Conservation (phyloP, 2,329 filamentous ascomycete species). For the Calonectria crousiana region DNA sequence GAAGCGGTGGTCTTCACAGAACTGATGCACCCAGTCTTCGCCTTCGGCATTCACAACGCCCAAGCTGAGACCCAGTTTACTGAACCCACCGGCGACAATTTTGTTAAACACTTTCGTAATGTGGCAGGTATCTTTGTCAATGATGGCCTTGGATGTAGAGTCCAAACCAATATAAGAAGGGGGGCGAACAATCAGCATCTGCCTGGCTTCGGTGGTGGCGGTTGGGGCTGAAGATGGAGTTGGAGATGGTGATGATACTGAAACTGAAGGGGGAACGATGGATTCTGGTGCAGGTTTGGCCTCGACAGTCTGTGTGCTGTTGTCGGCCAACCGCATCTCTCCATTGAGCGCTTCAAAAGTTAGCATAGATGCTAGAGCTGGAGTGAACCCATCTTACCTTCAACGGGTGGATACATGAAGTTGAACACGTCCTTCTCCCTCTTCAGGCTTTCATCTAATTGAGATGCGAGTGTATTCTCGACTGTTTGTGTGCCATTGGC, state of each 20-base stretch:
- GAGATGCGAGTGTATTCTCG: neutral
- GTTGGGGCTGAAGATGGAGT: neutral
- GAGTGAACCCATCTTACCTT: neutral
- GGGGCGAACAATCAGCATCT: neutral
- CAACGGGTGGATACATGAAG: neutral
- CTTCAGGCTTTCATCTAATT: neutral
- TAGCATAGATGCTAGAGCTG: neutral
- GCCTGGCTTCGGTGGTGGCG: constrained; percentile 1
- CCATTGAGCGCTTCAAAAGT: neutral
- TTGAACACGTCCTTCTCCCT: constrained; percentile 2
- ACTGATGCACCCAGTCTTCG: constrained; percentile 8
- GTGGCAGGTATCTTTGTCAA: constrained; percentile 15
- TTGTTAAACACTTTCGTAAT: constrained; percentile 12
- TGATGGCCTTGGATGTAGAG: constrained; percentile 13
- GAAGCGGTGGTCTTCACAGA: constrained; percentile 14
- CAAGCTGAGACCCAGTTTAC: constrained; percentile 6
- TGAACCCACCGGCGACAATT: constrained; percentile 13
- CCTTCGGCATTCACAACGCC: constrained; percentile 14
- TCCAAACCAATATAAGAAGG: constrained; percentile 19
- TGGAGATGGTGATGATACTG: neutral
- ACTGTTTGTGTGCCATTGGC: neutral
- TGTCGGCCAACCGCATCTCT: neutral
- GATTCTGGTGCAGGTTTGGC: neutral
- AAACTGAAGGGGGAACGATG: neutral
- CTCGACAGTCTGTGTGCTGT: neutral